A percentile compares a stretch with the other conserved stretches of the same genome.
Conservation (phyloP, 1,139 yeast species). For the Candida sanyaensis region DNA sequence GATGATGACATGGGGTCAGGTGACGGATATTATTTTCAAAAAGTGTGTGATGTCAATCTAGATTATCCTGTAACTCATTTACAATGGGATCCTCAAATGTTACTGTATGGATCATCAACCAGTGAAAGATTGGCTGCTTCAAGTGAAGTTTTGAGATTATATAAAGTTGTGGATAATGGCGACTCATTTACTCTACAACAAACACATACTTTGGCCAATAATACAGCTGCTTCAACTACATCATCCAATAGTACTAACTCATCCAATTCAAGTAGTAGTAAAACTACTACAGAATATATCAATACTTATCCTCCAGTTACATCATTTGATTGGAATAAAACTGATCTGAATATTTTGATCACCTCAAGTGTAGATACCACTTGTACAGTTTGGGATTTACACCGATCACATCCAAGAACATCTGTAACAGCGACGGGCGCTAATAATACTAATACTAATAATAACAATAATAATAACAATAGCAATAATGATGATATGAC, state of each 20-base stretch:
- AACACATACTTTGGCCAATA: conserved; percentile 46
- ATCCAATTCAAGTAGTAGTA: conserved; percentile 4
- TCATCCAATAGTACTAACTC: conserved; percentile 11
- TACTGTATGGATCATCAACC: conserved; percentile 20
- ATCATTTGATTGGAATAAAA: conserved; percentile 88
- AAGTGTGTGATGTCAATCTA: conserved; percentile 53
- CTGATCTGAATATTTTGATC: conserved; percentile 69
- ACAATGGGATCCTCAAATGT: conserved; percentile 68
- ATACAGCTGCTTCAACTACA: conserved; percentile 25
- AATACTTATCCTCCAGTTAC: conserved; percentile 80
- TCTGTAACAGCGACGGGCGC: background rate
- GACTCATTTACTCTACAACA: conserved; percentile 36
- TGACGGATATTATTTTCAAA: conserved; percentile 49
- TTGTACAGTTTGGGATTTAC: conserved; percentile 93
- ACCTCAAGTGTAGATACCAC: conserved; percentile 95
- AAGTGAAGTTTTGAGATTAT: conserved; percentile 70
- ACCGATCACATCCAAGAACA: conserved; percentile 26
- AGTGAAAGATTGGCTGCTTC: conserved; percentile 60
- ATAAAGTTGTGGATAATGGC: conserved; percentile 49
- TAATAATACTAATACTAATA: no score
- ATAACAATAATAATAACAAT: background rate
- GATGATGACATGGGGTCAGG: conserved; percentile 18
- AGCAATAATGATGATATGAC: conserved; percentile 19
- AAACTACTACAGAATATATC: conserved; percentile 27
- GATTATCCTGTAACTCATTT: conserved; percentile 70